A percentile compares a stretch with the other conserved stretches of the same genome.
phyloP scores from a whole-genome alignment of 2,329 filamentous ascomycete species.

The Hysterium pulicare region DNA sequence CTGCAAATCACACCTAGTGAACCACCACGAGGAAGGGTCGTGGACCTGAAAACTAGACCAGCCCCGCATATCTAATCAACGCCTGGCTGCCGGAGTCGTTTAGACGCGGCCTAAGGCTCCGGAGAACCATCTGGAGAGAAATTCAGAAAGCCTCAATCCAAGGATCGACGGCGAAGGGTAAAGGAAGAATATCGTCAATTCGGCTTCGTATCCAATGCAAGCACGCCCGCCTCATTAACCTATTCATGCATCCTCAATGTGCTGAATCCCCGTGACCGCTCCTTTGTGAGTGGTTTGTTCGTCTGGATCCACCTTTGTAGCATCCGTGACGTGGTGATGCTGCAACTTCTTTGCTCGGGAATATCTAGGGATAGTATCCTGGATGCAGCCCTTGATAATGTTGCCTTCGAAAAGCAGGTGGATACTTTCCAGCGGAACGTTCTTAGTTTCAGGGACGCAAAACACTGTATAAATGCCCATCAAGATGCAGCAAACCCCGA shows the following conservation, averaged over 20 bases:
- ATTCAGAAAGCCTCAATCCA: no score
- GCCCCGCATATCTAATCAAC: not conserved
- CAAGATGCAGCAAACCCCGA: constrained; percentile 39
- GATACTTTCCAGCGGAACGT: constrained; percentile 42
- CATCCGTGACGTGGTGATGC: constrained; percentile 25
- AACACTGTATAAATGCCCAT: constrained; percentile 43
- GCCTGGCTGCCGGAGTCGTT: not conserved
- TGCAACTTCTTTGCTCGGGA: constrained; percentile 37
- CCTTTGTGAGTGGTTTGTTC: constrained; percentile 16
- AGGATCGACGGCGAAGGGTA: no score
- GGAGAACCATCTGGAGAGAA: no score
- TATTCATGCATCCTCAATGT: constrained; percentile 24
- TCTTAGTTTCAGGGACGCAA: constrained; percentile 44
- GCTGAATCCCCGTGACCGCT: constrained; percentile 18
- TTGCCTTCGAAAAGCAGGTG: constrained; percentile 41
- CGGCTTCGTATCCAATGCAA: not conserved
- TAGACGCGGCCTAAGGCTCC: no score
- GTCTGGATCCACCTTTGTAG: constrained; percentile 23
- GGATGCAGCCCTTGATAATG: constrained; percentile 39
- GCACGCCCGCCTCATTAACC: not conserved
- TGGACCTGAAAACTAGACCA: no score
- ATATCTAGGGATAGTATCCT: constrained; percentile 37
- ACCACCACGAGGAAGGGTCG: no score
- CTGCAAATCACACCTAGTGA: not conserved
- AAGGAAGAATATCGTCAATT: no score